A percentile compares a stretch with the other conserved stretches of the same genome.
Conservation (phyloP, 148 eudicot genomes). For the Rhododendron henanense region DNA sequence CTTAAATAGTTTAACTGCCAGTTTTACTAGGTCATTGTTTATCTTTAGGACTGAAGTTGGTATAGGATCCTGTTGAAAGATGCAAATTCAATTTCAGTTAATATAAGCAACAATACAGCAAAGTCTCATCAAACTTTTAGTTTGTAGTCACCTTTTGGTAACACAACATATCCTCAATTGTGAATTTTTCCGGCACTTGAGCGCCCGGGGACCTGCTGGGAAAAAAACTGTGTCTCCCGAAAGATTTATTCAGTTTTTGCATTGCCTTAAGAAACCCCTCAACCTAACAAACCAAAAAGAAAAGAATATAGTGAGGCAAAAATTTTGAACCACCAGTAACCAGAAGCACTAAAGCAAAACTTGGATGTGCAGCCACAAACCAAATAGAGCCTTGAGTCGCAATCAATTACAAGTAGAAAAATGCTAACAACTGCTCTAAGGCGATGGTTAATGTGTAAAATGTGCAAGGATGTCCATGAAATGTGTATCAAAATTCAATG, state of each 20-base stretch:
- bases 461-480: background rate
- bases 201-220: conserved; percentile 61
- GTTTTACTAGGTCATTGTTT: conserved; percentile 61
- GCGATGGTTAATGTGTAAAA: background rate
- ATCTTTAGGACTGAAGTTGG: conserved; percentile 92
- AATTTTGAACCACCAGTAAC: background rate
- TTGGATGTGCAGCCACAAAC: background rate
- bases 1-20: conserved; percentile 80
- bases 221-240: conserved; percentile 80
- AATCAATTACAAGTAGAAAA: background rate
- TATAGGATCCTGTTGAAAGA: conserved; percentile 75
- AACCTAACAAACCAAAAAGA: conserved; percentile 41
- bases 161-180: conserved; percentile 96
- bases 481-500: background rate
- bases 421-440: background rate
- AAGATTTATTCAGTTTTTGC: conserved; percentile 90
- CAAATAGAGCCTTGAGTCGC: background rate
- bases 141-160: conserved; percentile 70
- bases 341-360: background rate
- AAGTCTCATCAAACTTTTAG: background rate
- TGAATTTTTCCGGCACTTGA: conserved; percentile 68
- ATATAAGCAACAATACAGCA: conserved; percentile 8
- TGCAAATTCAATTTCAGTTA: background rate
- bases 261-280: conserved; percentile 91
- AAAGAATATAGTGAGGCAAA: background rate